Conservation (phyloP, 805 yeast genomes). For the Metschnikowia koreensis region DNA sequence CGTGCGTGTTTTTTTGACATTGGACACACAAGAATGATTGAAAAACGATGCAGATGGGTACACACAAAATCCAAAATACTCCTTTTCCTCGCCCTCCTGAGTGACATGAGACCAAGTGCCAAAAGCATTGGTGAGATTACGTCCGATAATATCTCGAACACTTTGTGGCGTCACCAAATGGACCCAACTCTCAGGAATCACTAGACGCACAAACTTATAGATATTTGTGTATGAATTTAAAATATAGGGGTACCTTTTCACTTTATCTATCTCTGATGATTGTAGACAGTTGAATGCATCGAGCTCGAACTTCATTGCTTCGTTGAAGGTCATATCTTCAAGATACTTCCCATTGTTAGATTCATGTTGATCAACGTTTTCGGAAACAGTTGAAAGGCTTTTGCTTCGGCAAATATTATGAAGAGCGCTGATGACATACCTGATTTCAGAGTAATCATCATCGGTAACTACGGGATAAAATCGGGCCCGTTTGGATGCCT, state of each 20-base stretch:
- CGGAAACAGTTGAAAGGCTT: neutral
- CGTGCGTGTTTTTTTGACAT: constrained; percentile 42
- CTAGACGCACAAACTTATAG: constrained; percentile 46
- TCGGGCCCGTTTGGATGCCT: constrained; percentile 32
- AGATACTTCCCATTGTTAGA: neutral
- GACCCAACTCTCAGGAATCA: constrained; percentile 36
- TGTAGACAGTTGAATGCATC: constrained; percentile 44
- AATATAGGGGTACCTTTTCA: constrained; percentile 46
- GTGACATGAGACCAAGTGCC: constrained; percentile 57
- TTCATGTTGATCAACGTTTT: no score
- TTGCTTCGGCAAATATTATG: constrained; percentile 15
- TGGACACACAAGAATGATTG: constrained; percentile 67
- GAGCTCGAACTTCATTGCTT: constrained; percentile 20
- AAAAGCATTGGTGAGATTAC: constrained; percentile 65
- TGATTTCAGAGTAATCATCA: constrained; percentile 51
- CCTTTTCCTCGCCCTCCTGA: constrained; percentile 43
- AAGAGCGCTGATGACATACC: constrained; percentile 39
- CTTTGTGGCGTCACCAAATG: constrained; percentile 34
- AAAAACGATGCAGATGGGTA: constrained; percentile 65
- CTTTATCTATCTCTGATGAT: constrained; percentile 49
- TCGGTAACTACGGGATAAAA: constrained; percentile 45
- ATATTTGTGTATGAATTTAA: constrained; percentile 46
- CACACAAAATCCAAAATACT: constrained; percentile 58
- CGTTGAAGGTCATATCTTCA: constrained; percentile 2
- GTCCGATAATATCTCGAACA: constrained; percentile 51